Evolutionary conservation across 345 rosid species (phyloP), one percentile per base, ranked within the genome.

Genomic region (Trapa incisa): DNA sequence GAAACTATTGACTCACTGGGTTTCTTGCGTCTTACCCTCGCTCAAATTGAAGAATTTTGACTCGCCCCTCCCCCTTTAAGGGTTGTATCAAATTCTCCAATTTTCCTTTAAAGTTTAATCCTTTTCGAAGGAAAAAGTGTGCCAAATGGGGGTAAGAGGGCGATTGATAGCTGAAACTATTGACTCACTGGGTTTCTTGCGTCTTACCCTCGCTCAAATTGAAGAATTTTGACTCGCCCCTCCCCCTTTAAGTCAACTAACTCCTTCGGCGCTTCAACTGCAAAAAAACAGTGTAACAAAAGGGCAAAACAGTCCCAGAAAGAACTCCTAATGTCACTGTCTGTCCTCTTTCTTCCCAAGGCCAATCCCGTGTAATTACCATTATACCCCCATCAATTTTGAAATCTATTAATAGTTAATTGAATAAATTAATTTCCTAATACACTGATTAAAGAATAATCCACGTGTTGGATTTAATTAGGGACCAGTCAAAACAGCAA

Each of bases 131-230:
- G 63, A 33, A 9, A 7, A 58, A n/a, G n/a, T 10, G 38, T 58
- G 63, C 63, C 63, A 58, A 8, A 58, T 38, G 63, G 37, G n/a
- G n/a, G n/a, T n/a, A 58, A 38, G 63, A 58, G 63, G 35, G 37
- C 32, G 63, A 58, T 58, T 10, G 63, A 29, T 58, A 58, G 63
- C 63, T 32, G 63, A 58, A 58, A 58, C 63, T 58, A 6, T 58
- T 58, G 63, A 58, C 63, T 58, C 15, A 4, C 35, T 58, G 4
- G 62, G 37, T 57, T 29, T 57, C 62, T 33, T 54, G 33, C 17
- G n/a, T 14, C 32, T n/a, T 4, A 41, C 5, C 8, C n/a, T 22
- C 22, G 16, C 22, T 54, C 60, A n/a, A 58, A 58, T 58, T 32
- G 37, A 32, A 32, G 5, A 58, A 58, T 4, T 33, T 14, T 2